Conservation (phyloP, 2,329 filamentous ascomycete species). For the Chrysoporthe austroafricana region DNA sequence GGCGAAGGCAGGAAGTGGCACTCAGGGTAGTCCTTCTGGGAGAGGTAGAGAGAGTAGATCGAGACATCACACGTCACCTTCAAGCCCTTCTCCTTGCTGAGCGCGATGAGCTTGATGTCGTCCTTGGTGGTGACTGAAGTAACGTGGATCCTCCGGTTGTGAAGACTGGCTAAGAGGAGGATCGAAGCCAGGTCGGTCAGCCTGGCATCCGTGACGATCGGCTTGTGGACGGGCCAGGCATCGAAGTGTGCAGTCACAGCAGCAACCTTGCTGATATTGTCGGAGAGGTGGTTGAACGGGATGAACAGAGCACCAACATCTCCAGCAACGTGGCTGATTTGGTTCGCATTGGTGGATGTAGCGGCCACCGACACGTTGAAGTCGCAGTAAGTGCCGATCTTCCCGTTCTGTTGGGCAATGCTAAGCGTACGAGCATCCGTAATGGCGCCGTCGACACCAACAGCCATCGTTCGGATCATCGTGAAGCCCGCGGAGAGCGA, state of each 20-base stretch:
- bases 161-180: slow-evolving; percentile 75
- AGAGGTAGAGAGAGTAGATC: slow-evolving; percentile 78
- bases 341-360: slow-evolving; percentile 72
- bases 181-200: slow-evolving; percentile 81
- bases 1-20: slow-evolving; percentile 68
- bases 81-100: slow-evolving; percentile 80
- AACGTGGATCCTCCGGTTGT: slow-evolving; percentile 78
- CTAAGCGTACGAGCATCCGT: slow-evolving; percentile 74
- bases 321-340: slow-evolving; percentile 71
- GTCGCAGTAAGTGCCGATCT: slow-evolving; percentile 71
- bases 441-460: slow-evolving; percentile 73
- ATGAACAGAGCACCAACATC: slow-evolving; percentile 83
- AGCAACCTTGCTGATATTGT: slow-evolving; percentile 83
- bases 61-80: slow-evolving; percentile 82
- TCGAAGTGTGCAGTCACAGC: slow-evolving; percentile 80
- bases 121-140: slow-evolving; percentile 81
- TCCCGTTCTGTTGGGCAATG: slow-evolving; percentile 72
- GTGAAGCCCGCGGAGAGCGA: slow-evolving; percentile 77
- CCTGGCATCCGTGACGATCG: slow-evolving; percentile 81
- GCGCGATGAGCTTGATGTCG: slow-evolving; percentile 75
- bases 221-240: slow-evolving; percentile 76
- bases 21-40: slow-evolving; percentile 70
- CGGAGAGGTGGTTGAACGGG: slow-evolving; percentile 79
- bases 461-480: slow-evolving; percentile 80
- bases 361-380: slow-evolving; percentile 80